Evolutionary conservation across 108 stramenopile species (phyloP).

Genomic region (Parietichytrium sp.): DNA sequence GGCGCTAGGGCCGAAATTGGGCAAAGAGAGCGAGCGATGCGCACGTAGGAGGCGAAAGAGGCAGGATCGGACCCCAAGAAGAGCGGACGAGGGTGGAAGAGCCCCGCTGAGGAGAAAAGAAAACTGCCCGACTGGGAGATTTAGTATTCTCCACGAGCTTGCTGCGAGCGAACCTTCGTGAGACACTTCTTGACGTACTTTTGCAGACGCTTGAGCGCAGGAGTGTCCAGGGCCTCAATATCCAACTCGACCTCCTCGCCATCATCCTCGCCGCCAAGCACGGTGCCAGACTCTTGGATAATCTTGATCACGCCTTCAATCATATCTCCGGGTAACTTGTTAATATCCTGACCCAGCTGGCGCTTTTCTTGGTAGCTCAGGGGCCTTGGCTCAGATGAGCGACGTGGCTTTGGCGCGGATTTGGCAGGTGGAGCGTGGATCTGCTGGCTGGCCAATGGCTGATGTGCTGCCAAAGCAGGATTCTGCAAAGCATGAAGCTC

Average conservation of each 20-base stretch:
- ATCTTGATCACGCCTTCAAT: constrained; percentile 36
- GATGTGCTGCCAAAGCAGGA: neutral
- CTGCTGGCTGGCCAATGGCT: neutral
- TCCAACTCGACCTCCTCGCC: constrained; percentile 34
- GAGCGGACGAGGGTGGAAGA: no score
- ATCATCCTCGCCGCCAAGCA: neutral
- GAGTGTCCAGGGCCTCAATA: constrained; percentile 33
- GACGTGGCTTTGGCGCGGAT: neutral
- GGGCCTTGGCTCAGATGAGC: no score
- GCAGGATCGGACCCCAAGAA: no score
- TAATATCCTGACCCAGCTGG: constrained; percentile 27
- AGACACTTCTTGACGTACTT: constrained; percentile 36
- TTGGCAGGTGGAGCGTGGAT: constrained; percentile 19
- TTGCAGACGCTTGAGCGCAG: constrained; percentile 5
- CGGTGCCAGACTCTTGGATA: constrained; percentile 12
- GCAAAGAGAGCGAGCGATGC: no score
- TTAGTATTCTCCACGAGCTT: constrained; percentile 16
- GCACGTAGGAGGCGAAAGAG: no score
- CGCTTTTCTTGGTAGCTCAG: constrained; percentile 28
- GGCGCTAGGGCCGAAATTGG: no score
- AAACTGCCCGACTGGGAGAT: no score
- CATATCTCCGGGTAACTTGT: constrained; percentile 24
- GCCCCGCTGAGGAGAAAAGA: no score
- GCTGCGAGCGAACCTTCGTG: constrained; percentile 30
- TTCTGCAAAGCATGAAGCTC: neutral